Base-by-base conservation (phyloP, 768 basidiomycete genomes). In the Rhodosporidiobolus odoratus region DNA sequence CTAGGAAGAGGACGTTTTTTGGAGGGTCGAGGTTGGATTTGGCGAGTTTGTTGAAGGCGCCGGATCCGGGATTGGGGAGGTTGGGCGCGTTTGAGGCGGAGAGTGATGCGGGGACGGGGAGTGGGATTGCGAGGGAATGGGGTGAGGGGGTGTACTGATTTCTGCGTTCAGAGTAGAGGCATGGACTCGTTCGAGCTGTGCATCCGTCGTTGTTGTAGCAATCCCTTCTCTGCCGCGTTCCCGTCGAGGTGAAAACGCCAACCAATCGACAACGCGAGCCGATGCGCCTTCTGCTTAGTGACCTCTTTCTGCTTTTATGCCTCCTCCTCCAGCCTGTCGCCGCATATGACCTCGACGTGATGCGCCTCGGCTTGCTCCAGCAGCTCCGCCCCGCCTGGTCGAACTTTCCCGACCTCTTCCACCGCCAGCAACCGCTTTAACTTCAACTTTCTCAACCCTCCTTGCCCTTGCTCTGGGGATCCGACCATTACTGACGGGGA, bases 1-100 rank as follows among this genome's bases (percentile, higher is more conserved):
- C 52, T 27, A 45, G 30, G 52, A 74, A 74, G 58, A 30, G 72
- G 43, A 69, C 48, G 6, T 74, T 74, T 47, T 74, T 74, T 52
- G 13, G 37, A 25, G 15, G 23, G 25, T 60, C 40, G 32, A 17
- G 52, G 52, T 19, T 60, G 21, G 58, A 60, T 25, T 34, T 62
- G 25, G 25, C 2, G n/a, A 53, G 15, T 53, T 45, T 63, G 15
- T 23, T 68, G 34, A 32, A 35, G 27, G 56, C 45, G 25, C 67
- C 71, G 27, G 65, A 68, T 53, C 62, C 66, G 50, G 45, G 58
- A n/a, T 38, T 68, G 38, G 62, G 43, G 21, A 0, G 50, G n/a
- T 32, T 69, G 12, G 62, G 53, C 32, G 34, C 7, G 30, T n/a
- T 25, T 17, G 47, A 38, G 10, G 50, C 32, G 10, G 66, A 54